These are phyloP conservation scores for Neohortaea acidophila DNA, from an alignment of 495 filamentous ascomycete genomes.

Conservation along the genomic window DNA sequence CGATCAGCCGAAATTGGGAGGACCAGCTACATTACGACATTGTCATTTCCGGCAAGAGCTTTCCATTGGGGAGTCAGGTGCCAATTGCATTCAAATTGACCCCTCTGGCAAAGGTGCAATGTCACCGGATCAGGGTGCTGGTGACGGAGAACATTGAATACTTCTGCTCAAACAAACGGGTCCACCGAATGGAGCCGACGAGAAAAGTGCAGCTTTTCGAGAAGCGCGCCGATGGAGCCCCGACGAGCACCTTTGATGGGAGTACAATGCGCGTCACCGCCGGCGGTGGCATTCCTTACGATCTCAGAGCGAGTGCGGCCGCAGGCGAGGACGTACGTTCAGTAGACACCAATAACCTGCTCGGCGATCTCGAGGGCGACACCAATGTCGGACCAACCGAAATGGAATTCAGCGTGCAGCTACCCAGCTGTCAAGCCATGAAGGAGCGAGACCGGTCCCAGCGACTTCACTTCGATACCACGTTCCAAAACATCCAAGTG, in stretches of 20 bases:
- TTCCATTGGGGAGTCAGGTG: conserved; percentile 79
- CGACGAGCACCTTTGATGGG: conserved; percentile 59
- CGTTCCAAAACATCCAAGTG: conserved; percentile 90
- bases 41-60: conserved; percentile 96
- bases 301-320: conserved; percentile 43
- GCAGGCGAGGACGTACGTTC: conserved; percentile 39
- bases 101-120: conserved; percentile 87
- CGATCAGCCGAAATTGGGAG: conserved; percentile 93
- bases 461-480: conserved; percentile 80
- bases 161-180: conserved; percentile 72
- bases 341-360: conserved; percentile 47
- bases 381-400: conserved; percentile 71
- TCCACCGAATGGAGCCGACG: conserved; percentile 70
- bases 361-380: conserved; percentile 62
- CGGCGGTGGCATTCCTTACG: conserved; percentile 66
- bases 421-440: conserved; percentile 86
- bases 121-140: conserved; percentile 89
- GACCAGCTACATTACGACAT: conserved; percentile 98
- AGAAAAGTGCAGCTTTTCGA: conserved; percentile 81
- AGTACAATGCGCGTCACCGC: conserved; percentile 66
- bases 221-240: conserved; percentile 69
- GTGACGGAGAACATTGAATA: conserved; percentile 93
- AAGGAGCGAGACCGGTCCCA: conserved; percentile 55
- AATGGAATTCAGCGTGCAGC: conserved; percentile 90
- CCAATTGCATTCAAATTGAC: conserved; percentile 97